Conservation (phyloP, 2,329 filamentous ascomycete genomes). For the Aspergillus jensenii region DNA sequence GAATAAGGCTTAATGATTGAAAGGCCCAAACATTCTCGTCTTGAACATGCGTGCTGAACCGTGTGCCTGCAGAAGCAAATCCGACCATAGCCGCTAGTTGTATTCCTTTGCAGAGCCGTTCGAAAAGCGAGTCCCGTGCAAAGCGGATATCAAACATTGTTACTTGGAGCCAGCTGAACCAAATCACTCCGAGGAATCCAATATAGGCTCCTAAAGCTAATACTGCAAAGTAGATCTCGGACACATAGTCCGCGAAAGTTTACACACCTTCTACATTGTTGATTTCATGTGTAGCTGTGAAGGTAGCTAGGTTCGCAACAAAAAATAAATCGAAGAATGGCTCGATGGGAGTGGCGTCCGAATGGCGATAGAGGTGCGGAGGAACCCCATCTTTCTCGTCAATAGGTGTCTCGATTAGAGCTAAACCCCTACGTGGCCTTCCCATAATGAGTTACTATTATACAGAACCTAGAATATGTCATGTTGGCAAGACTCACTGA, state of each 20-base stretch:
- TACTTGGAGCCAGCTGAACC: conserved; percentile 68
- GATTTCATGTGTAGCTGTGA: conserved; percentile 57
- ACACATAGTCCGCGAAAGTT: neutral
- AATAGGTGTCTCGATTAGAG: conserved; percentile 39
- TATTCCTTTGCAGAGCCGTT: conserved; percentile 57
- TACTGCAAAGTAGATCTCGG: conserved; percentile 13
- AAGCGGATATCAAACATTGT: conserved; percentile 67
- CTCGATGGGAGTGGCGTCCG: conserved; percentile 57
- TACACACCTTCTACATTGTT: conserved; percentile 46
- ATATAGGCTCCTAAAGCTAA: conserved; percentile 48
- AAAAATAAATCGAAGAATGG: conserved; percentile 63
- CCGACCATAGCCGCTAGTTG: conserved; percentile 66
- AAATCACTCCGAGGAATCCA: conserved; percentile 59
- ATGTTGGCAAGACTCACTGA: conserved; percentile 22
- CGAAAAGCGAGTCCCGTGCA: conserved; percentile 63
- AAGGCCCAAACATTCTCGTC: conserved; percentile 47
- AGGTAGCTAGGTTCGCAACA: conserved; percentile 65
- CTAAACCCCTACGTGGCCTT: conserved; percentile 21
- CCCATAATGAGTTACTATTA: conserved; percentile 4
- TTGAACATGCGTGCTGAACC: conserved; percentile 42
- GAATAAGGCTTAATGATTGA: conserved; percentile 40
- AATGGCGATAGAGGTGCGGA: conserved; percentile 41
- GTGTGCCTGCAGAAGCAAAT: conserved; percentile 60
- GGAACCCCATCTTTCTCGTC: conserved; percentile 22
- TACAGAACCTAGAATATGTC: neutral